Evolutionary conservation across 176 grass and related monocot species (phyloP), one percentile per base, ranked within the genome.

Genomic region (Hordeum marinum): DNA sequence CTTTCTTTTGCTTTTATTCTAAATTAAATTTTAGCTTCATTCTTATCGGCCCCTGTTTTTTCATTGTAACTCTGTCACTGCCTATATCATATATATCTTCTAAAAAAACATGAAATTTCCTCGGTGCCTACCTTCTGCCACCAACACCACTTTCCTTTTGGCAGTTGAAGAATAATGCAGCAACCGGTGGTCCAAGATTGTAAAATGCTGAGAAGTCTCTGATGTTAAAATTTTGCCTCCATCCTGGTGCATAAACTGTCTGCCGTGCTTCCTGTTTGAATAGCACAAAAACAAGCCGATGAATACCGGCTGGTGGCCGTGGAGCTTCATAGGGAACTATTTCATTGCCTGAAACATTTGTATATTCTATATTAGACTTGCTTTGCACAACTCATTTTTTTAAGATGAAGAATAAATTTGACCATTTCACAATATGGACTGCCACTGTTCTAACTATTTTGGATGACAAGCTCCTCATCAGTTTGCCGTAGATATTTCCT

Each of bases 161-260:
- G 87, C 95, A 98, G 67, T 98, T 98, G 84, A 98, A 94, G 90
- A 93, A 98, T 29, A 91, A 35, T 79, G 95, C 92, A 20, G 92
- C 87, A 67, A 90, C 95, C 3, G 95, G 92, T 27, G 89, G 58
- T 36, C 90, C 92, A 13, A 98, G 92, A 84, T 87, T 98, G 82
- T 94, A 91, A 64, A 88, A 90, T 72, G 90, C 88, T 23, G 95
- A 86, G 80, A 98, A 98, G 88, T 98, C 95, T 78, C 88, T 91
- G 58, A 92, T 79, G 42, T 90, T 93, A 89, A 98, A 98, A 83
- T 95, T 98, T 79, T 75, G 93, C 26, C 95, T 89, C 93, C 95
- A 98, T 40, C 93, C 95, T 61, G 95, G 95, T 41, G 86, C 76
- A 80, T 90, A 68, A 72, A 97, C 68, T n/a, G 80, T 83, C 70